Evolutionary conservation across 345 rosid species (phyloP), one percentile per base, ranked within the genome.

Genomic region (Murraya paniculata): DNA sequence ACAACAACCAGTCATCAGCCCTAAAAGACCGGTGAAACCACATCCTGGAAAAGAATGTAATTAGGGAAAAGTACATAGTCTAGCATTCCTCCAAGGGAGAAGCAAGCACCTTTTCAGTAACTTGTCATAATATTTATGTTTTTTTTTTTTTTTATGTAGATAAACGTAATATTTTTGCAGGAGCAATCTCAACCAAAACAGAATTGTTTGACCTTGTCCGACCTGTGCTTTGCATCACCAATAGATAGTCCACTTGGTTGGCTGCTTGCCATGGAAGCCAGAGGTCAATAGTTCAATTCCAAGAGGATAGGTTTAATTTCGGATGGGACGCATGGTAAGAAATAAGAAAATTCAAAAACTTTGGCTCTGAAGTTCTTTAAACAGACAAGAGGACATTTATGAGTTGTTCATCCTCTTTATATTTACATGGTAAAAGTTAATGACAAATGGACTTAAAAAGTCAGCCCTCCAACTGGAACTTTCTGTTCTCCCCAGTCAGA

Each of bases 1-100:
- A 96, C 55, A 96, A 84, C 61, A 96, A 81, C 98, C 99, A 96
- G 81, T 96, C 98, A 81, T 96, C 98, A 25, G 98, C 98, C 85
- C 91, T 91, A 39, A 91, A 56, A 21, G 90, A 83, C 78, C 91
- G 86, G 84, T 96, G 99, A 84, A 92, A 96, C 97, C 98, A 94
- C 90, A 96, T 89, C 91, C 98, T 96, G 85, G 55, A 74, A 72
- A 78, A 22, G 41, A 45, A 68, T n/a, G 7, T 68, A 30, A 25
- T 68, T 13, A 24, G 24, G 57, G 22, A 18, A 18, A 45, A 45
- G 50, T 45, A 45, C 50, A 45, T 45, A 45, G 50, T 45, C 50
- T 13, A 45, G 3, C 50, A 3, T 55, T 73, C n/a, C 4, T 10
- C 38, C 30, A 28, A 18, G 53, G 59, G 6, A 2, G 31, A 41